Base-by-base conservation (phyloP, 306 rosid species). In the Inga leiocalycina region DNA sequence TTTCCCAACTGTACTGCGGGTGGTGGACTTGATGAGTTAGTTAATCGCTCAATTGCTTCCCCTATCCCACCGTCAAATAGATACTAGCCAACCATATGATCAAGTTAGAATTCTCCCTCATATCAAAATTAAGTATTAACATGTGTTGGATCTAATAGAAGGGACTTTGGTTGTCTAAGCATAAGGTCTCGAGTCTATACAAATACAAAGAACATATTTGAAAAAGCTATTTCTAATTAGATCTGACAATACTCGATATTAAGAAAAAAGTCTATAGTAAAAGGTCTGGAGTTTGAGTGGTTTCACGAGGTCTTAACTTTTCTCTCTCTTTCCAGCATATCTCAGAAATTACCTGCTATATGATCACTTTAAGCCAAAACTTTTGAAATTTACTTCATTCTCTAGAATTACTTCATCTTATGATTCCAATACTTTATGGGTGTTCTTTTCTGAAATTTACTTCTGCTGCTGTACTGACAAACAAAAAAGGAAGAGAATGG, bases 381-480 rank as follows among this genome's bases (percentile, higher is more conserved):
- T n/a, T 56, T 71, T 30, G 62, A 6, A 57, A 56, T 77, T 57
- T 30, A 71, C 83, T 71, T 54, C 62, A 19, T 57, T 39, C 15
- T 44, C 71, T 30, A 41, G 20, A 19, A 16, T 24, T 19, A 52
- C 48, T 34, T 64, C 22, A 83, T 68, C 37, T 10, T 16, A 67
- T 65, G 41, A 17, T 75, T 69, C 44, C 71, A 71, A 30, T 9
- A 30, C 22, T 56, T 54, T 14, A 65, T 65, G 10, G 2, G 39
- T 64, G 2, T 64, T 14, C 17, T 62, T 10, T 3, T 11, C 8
- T n/a, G 37, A 11, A 56, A 17, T 54, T 17, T 54, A 54, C 61
- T 54, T 54, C 24, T 17, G 17, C 61, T 54, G 61, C 61, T 4
- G 61, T 54, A 54, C 61, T 17, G 3, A 16, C 61, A 54, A 54